A percentile compares a stretch with the other conserved stretches of the same genome.
phyloP scores from a whole-genome alignment of 768 basidiomycete genomes.

The Leccinum uliginosum region DNA sequence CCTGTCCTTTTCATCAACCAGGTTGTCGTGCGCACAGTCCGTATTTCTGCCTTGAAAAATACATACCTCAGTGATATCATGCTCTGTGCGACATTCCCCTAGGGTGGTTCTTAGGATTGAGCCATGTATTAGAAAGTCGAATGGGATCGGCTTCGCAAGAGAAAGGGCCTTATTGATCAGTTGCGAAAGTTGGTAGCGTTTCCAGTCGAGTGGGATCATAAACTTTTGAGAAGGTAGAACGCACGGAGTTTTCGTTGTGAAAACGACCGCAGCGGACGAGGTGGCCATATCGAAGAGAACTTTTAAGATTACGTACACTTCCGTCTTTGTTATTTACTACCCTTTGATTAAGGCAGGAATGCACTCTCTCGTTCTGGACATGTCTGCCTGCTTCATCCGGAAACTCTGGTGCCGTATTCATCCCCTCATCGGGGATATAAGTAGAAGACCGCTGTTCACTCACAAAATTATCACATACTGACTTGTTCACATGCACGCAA shows the following conservation, averaged over 20 bases:
- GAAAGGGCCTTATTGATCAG: constrained; percentile 92
- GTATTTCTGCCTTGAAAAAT: background rate
- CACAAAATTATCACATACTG: background rate
- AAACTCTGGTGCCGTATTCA: background rate
- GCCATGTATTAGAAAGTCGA: constrained; percentile 89
- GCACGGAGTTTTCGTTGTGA: constrained; percentile 20
- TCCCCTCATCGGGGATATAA: background rate
- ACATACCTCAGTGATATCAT: constrained; percentile 64
- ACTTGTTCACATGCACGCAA: background rate
- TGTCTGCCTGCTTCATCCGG: background rate
- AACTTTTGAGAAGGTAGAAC: constrained; percentile 64
- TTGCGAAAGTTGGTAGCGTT: constrained; percentile 94
- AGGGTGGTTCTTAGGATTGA: constrained; percentile 70
- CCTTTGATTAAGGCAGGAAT: no score
- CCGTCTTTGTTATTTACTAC: no score
- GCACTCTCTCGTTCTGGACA: background rate
- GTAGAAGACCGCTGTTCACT: background rate
- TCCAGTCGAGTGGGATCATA: constrained; percentile 88
- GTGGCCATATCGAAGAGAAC: background rate
- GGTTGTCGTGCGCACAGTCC: background rate
- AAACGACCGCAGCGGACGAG: constrained; percentile 13
- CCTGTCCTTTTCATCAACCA: constrained; percentile 39
- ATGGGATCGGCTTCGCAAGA: constrained; percentile 71
- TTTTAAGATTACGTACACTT: no score
- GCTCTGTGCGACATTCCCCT: constrained; percentile 68